These are phyloP conservation scores for Amanita exitialis DNA, from an alignment of 768 basidiomycete genomes.

Conservation along the genomic window DNA sequence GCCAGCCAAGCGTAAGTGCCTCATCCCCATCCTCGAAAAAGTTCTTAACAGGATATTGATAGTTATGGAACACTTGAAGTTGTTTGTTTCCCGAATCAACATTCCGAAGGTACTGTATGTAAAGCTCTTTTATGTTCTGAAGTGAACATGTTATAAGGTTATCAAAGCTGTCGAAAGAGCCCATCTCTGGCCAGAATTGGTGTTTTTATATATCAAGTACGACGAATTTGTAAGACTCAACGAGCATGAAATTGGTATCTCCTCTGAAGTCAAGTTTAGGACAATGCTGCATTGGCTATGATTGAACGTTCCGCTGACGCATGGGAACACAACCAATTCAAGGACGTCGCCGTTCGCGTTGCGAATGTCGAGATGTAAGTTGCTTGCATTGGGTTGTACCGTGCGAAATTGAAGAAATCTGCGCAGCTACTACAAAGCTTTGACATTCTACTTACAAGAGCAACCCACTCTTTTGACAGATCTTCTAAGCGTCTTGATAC, in stretches of 20 bases:
- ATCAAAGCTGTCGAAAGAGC: slow-evolving; percentile 94
- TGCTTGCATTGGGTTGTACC: background rate
- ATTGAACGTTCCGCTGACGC: slow-evolving; percentile 97
- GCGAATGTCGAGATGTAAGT: slow-evolving; percentile 95
- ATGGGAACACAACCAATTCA: slow-evolving; percentile 99
- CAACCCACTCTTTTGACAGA: slow-evolving; percentile 92
- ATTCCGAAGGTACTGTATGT: slow-evolving; percentile 63
- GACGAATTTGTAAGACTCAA: slow-evolving; percentile 70
- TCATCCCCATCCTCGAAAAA: background rate
- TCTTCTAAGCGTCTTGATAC: slow-evolving; percentile 83
- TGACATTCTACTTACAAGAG: slow-evolving; percentile 90
- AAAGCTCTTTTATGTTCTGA: background rate
- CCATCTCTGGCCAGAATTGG: slow-evolving; percentile 96
- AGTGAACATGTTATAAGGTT: slow-evolving; percentile 27
- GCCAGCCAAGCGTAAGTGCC: slow-evolving; percentile 74
- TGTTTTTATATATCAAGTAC: slow-evolving; percentile 98
- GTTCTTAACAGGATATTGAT: slow-evolving; percentile 4
- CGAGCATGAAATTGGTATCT: background rate
- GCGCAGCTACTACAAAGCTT: slow-evolving; percentile 83
- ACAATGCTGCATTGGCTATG: slow-evolving; percentile 97
- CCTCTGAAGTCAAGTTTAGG: slow-evolving; percentile 30
- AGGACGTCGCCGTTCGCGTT: slow-evolving; percentile 92
- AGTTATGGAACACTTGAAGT: slow-evolving; percentile 99
- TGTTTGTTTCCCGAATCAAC: slow-evolving; percentile 93
- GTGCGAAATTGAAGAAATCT: slow-evolving; percentile 7